Evolutionary conservation across 306 rosid species (phyloP).

Genomic region (Vigna angularis): DNA sequence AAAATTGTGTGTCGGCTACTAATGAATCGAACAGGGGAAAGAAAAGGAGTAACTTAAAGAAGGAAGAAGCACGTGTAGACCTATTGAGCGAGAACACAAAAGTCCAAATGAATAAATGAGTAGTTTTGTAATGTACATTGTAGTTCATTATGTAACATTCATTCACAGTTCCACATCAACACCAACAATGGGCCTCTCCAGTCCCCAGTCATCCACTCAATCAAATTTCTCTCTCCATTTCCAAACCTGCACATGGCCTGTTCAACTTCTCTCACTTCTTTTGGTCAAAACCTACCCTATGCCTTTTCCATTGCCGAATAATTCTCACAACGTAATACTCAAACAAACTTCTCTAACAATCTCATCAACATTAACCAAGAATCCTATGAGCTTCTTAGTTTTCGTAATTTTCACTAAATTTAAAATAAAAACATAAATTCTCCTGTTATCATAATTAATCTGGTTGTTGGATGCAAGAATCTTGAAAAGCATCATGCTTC

Average conservation of each 20-base stretch:
- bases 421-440: background rate
- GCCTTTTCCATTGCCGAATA: conserved; percentile 53
- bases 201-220: background rate
- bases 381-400: background rate
- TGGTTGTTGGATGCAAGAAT: conserved; percentile 34
- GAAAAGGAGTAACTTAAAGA: background rate
- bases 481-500: conserved; percentile 14
- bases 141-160: conserved; percentile 22
- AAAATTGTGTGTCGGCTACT: conserved; percentile 34
- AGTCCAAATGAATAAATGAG: conserved; percentile 42
- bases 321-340: conserved; percentile 40
- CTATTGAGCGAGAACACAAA: background rate
- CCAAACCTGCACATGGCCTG: conserved; percentile 56
- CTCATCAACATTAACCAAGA: background rate
- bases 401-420: no score
- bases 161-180: conserved; percentile 38
- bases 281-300: conserved; percentile 58
- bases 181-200: conserved; percentile 39
- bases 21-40: conserved; percentile 4
- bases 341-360: conserved; percentile 20
- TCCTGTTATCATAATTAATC: conserved; percentile 9
- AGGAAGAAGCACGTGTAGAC: conserved; percentile 40
- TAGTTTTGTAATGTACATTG: conserved; percentile 35
- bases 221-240: conserved; percentile 40
- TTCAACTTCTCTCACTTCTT: conserved; percentile 40